Evolutionary conservation across 352 stramenopile species (phyloP).

Genomic region (Phytophthora hybrid): DNA sequence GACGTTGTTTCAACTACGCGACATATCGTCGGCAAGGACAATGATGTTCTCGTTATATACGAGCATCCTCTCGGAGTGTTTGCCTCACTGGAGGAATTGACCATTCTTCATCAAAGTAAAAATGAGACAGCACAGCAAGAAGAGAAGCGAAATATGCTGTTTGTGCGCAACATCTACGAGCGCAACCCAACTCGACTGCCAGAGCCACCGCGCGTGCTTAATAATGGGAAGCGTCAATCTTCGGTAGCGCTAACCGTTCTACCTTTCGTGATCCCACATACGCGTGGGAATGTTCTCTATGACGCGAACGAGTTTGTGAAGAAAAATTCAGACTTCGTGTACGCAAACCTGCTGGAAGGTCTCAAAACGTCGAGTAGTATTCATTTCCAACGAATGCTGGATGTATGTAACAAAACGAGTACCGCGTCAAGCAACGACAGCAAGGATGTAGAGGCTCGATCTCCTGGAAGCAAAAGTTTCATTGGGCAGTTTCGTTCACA

Average conservation of each 20-base stretch:
- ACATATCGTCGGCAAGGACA: constrained; percentile 10
- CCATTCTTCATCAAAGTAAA: constrained; percentile 67
- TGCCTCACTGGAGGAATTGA: constrained; percentile 75
- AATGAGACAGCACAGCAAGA: constrained; percentile 53
- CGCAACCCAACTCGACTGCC: constrained; percentile 44
- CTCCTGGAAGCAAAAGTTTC: constrained; percentile 40
- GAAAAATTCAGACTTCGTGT: constrained; percentile 75
- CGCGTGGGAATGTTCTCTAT: constrained; percentile 59
- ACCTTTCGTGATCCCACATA: constrained; percentile 59
- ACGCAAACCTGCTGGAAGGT: constrained; percentile 41
- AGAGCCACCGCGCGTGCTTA: constrained; percentile 30
- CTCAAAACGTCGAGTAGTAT: constrained; percentile 41
- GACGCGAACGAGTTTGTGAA: constrained; percentile 72
- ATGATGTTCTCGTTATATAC: constrained; percentile 50
- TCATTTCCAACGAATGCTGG: constrained; percentile 43
- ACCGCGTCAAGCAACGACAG: background rate
- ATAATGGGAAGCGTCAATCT: constrained; percentile 11
- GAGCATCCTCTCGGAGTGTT: constrained; percentile 70
- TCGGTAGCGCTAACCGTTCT: constrained; percentile 28
- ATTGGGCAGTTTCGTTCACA: constrained; percentile 57
- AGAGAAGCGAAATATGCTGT: constrained; percentile 72
- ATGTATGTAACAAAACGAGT: constrained; percentile 3
- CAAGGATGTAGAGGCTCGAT: constrained; percentile 2
- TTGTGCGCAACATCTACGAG: constrained; percentile 73
- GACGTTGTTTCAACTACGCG: background rate